Evolutionary conservation across 1,284 basidiomycete species (phyloP).

Genomic region (Puccinia sorghi): DNA sequence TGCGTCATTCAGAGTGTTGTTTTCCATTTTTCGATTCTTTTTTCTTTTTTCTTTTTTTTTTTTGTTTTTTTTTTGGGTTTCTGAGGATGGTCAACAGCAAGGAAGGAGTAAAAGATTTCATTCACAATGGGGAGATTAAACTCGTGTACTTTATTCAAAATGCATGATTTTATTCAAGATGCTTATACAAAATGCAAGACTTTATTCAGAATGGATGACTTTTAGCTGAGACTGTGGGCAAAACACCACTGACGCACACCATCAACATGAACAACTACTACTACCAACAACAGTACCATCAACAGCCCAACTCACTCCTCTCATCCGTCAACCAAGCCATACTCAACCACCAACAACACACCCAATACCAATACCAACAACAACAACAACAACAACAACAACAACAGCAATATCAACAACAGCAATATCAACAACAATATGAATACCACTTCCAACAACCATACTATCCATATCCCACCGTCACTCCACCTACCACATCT

Average conservation of each 20-base stretch:
- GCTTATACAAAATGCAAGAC: background rate
- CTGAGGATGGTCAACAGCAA: background rate
- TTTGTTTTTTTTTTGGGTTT: background rate
- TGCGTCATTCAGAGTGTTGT: background rate
- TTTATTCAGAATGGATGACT: too few relatives aligned
- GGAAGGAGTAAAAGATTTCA: background rate
- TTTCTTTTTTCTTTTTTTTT: background rate
- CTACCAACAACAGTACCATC: slow-evolving; percentile 9
- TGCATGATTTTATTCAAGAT: slow-evolving; percentile 5
- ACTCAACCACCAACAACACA: slow-evolving; percentile 13
- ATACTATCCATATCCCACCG: slow-evolving; percentile 6
- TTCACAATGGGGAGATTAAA: too few relatives aligned
- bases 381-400: background rate
- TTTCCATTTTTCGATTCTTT: background rate
- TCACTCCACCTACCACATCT: background rate
- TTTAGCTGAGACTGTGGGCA: too few relatives aligned
- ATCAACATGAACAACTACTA: slow-evolving; percentile 8
- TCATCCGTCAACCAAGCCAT: slow-evolving; percentile 36
- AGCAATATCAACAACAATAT: background rate
- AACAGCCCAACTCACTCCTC: slow-evolving; percentile 18
- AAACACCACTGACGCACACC: slow-evolving; percentile 3
- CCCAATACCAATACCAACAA: background rate
- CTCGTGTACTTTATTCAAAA: background rate
- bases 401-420: background rate
- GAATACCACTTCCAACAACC: background rate